Evolutionary conservation across 768 basidiomycete species (phyloP).

Genomic region (Lactarius vividus): DNA sequence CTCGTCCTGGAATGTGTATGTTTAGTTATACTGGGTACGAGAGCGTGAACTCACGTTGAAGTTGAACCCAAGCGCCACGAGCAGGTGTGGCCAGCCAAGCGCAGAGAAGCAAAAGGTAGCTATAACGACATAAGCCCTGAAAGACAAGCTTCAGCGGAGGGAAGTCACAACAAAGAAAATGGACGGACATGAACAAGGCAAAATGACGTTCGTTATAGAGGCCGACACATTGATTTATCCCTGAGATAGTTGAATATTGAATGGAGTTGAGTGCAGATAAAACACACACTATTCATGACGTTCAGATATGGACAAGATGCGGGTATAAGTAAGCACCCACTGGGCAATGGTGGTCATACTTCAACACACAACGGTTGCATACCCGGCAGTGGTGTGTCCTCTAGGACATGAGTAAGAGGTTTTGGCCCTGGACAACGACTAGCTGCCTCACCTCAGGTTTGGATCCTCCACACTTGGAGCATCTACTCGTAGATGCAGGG

Average conservation of each 20-base stretch:
- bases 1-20: conserved; percentile 25
- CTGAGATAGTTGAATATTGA: conserved; percentile 39
- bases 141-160: background rate
- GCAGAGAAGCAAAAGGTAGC: conserved; percentile 58
- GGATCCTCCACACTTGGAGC: conserved; percentile 24
- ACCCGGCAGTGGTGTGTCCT: conserved; percentile 92
- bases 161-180: background rate
- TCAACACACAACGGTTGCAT: conserved; percentile 86
- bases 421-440: background rate
- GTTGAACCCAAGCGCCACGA: conserved; percentile 56
- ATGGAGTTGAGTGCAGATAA: background rate
- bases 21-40: background rate
- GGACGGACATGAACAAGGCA: conserved; percentile 78
- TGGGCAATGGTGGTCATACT: conserved; percentile 90
- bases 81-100: conserved; percentile 61
- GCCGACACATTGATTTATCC: conserved; percentile 98
- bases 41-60: conserved; percentile 38
- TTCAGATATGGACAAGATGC: conserved; percentile 4
- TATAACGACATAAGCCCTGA: conserved; percentile 77
- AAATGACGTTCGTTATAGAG: conserved; percentile 96
- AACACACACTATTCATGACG: conserved; percentile 19
- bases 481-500: conserved; percentile 37
- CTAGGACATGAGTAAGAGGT: conserved; percentile 39
- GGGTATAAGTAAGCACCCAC: conserved; percentile 47
- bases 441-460: conserved; percentile 21